phyloP scores from a whole-genome alignment of 345 rosid genomes.

The Odontarrhena argentea region DNA sequence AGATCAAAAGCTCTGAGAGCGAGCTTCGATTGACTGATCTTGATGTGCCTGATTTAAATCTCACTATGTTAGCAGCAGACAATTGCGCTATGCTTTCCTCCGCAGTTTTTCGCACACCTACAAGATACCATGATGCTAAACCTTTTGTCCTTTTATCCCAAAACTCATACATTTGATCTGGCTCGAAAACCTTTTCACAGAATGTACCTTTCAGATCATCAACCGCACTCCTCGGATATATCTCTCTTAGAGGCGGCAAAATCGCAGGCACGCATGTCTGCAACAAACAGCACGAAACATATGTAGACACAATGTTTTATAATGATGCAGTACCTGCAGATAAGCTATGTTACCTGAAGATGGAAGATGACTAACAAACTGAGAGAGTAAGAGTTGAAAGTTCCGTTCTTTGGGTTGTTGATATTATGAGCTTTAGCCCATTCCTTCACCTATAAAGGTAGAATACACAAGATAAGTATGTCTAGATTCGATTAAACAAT shows the following conservation, averaged over 20 bases:
- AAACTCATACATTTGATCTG: background rate
- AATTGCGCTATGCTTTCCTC: constrained; percentile 60
- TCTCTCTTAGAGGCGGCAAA: constrained; percentile 73
- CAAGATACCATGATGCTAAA: constrained; percentile 32
- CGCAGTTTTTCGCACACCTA: constrained; percentile 68
- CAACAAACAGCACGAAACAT: constrained; percentile 32
- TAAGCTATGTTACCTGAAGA: constrained; percentile 64
- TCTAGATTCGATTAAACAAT: background rate
- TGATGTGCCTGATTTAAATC: constrained; percentile 50
- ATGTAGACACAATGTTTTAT: background rate
- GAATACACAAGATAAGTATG: constrained; percentile 7
- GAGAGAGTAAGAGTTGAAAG: constrained; percentile 81
- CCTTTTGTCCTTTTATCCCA: background rate
- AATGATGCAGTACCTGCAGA: constrained; percentile 1
- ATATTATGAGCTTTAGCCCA: constrained; percentile 90
- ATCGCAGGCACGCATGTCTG: constrained; percentile 93
- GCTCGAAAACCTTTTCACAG: background rate
- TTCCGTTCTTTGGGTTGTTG: constrained; percentile 69
- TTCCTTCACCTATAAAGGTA: constrained; percentile 76
- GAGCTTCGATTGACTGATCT: constrained; percentile 59
- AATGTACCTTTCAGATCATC: constrained; percentile 74
- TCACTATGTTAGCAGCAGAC: constrained; percentile 56
- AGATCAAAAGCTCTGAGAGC: constrained; percentile 69
- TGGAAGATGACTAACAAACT: constrained; percentile 86
- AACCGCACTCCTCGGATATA: constrained; percentile 69